Percentiles rank a stretch among this genome's conserved stretches.
phyloP scores from a whole-genome alignment of 192 early-diverging fungal genomes.

The Coemansia furcata region DNA sequence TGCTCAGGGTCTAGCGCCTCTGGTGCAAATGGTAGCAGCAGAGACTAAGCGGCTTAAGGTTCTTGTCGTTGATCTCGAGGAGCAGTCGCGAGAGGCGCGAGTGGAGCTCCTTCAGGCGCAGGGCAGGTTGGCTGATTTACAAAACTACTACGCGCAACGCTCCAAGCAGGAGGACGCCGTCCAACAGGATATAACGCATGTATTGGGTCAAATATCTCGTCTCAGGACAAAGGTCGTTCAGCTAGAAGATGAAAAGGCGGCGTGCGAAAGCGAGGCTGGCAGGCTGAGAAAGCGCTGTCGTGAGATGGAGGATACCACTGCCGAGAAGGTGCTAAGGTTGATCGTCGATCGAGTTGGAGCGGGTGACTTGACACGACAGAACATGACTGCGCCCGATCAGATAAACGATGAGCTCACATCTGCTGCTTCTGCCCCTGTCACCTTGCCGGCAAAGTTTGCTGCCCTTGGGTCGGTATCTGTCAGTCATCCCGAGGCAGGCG shows the following conservation, averaged over 20 bases:
- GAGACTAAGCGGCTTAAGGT: slow-evolving; percentile 20
- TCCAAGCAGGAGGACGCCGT: slow-evolving; percentile 35
- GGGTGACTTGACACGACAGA: slow-evolving; percentile 23
- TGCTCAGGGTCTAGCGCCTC: slow-evolving; percentile 19
- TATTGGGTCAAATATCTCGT: slow-evolving; percentile 39
- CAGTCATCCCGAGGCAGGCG: slow-evolving; percentile 48
- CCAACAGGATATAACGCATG: slow-evolving; percentile 49
- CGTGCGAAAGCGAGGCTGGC: slow-evolving; percentile 24
- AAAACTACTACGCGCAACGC: slow-evolving; percentile 28
- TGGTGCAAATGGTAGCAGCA: slow-evolving; percentile 22
- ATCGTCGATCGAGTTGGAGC: slow-evolving; percentile 43
- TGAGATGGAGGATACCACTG: slow-evolving; percentile 20
- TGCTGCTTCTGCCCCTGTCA: background rate
- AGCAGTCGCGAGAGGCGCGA: slow-evolving; percentile 22
- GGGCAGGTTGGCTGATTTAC: slow-evolving; percentile 21
- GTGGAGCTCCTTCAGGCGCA: slow-evolving; percentile 31
- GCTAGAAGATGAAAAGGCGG: slow-evolving; percentile 29
- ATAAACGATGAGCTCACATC: background rate
- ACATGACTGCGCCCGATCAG: background rate
- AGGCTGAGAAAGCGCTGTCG: slow-evolving; percentile 27
- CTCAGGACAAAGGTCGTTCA: slow-evolving; percentile 30
- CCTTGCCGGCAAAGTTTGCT: slow-evolving; percentile 18
- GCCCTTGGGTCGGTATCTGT: slow-evolving; percentile 20
- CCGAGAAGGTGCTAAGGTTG: slow-evolving; percentile 33
- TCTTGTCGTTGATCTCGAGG: slow-evolving; percentile 28